Evolutionary conservation across 2,329 filamentous ascomycete species (phyloP).

Genomic region (Hymenoscyphus albidus): DNA sequence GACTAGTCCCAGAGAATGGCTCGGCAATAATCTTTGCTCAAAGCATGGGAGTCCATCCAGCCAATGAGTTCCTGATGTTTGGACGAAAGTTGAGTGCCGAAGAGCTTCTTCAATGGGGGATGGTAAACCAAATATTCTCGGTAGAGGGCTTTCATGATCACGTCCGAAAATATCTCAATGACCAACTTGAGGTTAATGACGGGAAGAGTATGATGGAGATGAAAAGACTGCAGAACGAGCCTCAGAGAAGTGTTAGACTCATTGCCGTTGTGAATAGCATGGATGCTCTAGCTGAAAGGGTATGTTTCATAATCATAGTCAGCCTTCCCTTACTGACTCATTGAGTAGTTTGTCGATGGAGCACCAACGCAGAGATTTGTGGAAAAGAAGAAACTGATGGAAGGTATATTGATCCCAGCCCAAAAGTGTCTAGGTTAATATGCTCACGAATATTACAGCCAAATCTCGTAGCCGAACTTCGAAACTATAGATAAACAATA

Average conservation of each 20-base stretch:
- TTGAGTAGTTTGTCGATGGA: conserved; percentile 41
- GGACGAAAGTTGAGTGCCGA: conserved; percentile 42
- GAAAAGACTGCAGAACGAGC: conserved; percentile 47
- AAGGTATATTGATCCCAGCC: conserved; percentile 21
- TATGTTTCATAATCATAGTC: not conserved
- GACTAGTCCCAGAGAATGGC: conserved; percentile 47
- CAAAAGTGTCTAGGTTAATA: not conserved
- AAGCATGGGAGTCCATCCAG: conserved; percentile 46
- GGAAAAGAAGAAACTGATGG: conserved; percentile 37
- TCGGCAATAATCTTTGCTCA: conserved; percentile 44
- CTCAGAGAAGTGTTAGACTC: conserved; percentile 42
- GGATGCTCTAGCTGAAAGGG: conserved; percentile 45
- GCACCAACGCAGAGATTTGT: conserved; percentile 43
- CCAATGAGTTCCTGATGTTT: conserved; percentile 51
- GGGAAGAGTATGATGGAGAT: conserved; percentile 50
- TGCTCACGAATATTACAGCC: conserved; percentile 15
- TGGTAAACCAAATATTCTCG: conserved; percentile 45
- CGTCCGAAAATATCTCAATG: conserved; percentile 41
- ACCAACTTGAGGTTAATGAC: conserved; percentile 43
- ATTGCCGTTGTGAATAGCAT: conserved; percentile 45
- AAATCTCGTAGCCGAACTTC: conserved; percentile 25
- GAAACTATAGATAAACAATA: conserved; percentile 18
- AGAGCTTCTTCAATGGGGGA: conserved; percentile 42
- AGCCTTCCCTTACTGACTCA: not conserved
- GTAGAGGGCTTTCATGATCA: conserved; percentile 40